Conservation (phyloP, 805 yeast species). For the Hanseniaspora taiwanica region DNA sequence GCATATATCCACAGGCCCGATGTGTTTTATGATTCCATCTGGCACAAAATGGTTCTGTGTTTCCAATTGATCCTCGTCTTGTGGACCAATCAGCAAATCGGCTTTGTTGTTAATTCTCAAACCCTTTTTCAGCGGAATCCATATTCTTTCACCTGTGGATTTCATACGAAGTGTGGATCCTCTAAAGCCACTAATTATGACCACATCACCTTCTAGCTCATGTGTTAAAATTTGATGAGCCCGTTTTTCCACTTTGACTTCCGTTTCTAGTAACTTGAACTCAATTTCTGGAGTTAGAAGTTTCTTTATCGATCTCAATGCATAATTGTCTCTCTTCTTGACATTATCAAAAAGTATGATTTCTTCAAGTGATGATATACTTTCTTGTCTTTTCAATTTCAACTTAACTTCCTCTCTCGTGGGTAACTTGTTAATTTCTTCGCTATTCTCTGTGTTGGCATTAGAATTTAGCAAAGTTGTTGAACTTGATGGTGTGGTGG, state of each 20-base stretch:
- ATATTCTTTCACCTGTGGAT: slow-evolving; percentile 49
- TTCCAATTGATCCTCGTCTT: slow-evolving; percentile 49
- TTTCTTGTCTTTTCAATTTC: slow-evolving; percentile 36
- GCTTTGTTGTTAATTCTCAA: slow-evolving; percentile 50
- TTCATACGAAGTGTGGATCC: slow-evolving; percentile 66
- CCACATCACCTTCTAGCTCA: slow-evolving; percentile 61
- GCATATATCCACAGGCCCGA: slow-evolving; percentile 81
- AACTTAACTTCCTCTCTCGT: slow-evolving; percentile 17
- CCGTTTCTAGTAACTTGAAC: background rate
- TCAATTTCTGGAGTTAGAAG: slow-evolving; percentile 40
- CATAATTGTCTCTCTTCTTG: slow-evolving; percentile 50
- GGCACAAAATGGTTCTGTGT: slow-evolving; percentile 46
- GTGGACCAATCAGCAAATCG: slow-evolving; percentile 61
- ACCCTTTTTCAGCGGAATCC: slow-evolving; percentile 75
- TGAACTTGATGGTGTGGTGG: slow-evolving; percentile 1
- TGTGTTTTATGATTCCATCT: slow-evolving; percentile 64
- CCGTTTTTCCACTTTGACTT: background rate
- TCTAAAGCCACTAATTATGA: slow-evolving; percentile 78
- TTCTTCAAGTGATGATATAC: slow-evolving; percentile 52
- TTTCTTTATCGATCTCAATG: slow-evolving; percentile 56
- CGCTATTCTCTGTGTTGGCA: slow-evolving; percentile 9
- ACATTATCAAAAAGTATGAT: slow-evolving; percentile 39
- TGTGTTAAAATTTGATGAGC: background rate
- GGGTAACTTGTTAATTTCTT: background rate
- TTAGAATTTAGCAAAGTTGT: slow-evolving; percentile 6